Conservation (phyloP, 2,329 filamentous ascomycete genomes). For the Paraconiothyrium sp. region DNA sequence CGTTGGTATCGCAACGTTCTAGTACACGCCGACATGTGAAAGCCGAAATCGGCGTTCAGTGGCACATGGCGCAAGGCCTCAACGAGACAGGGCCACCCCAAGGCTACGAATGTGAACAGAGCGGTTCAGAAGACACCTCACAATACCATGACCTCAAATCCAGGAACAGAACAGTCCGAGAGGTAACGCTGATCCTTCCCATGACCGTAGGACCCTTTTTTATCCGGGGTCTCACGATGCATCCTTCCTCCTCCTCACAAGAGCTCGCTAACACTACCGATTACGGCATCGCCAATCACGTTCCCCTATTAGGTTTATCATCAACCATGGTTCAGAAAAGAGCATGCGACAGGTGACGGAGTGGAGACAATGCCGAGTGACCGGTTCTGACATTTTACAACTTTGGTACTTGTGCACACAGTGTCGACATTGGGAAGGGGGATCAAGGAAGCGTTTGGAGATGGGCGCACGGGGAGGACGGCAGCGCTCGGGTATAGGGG, state of each 20-base stretch:
- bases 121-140: too few species aligned
- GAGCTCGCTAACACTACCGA: not conserved
- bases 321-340: not conserved
- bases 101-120: not conserved
- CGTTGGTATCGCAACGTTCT: not conserved
- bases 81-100: not conserved
- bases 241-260: not conserved
- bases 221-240: not conserved
- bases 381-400: conserved; percentile 4
- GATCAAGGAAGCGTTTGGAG: not conserved
- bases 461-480: not conserved
- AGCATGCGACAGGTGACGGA: conserved; percentile 3
- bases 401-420: not conserved
- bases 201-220: not conserved
- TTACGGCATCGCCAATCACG: not conserved
- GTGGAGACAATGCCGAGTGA: conserved; percentile 1
- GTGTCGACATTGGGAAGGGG: not conserved
- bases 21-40: not conserved
- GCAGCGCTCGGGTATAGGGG: not conserved
- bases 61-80: conserved; percentile 1
- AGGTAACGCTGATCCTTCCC: not conserved
- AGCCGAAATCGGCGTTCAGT: conserved; percentile 11
- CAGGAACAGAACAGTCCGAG: not conserved
- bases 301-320: not conserved
- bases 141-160: not conserved